Evolutionary conservation across 2,329 filamentous ascomycete genomes (phyloP).

Genomic region (Dactylellina leptospora): DNA sequence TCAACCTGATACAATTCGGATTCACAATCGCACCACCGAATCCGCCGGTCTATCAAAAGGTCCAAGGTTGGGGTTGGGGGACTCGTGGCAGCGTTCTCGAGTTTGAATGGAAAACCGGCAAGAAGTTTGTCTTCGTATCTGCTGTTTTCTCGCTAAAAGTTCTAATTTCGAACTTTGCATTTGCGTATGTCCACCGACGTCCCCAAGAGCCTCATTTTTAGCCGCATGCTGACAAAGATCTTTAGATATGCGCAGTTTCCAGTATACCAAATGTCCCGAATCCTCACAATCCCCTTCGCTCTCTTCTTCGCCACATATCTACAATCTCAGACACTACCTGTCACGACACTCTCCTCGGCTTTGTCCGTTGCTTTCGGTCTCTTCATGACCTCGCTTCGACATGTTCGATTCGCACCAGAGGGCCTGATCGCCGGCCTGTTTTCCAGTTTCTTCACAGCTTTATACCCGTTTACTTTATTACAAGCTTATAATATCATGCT

Average conservation of each 20-base stretch:
- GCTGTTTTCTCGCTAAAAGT: conserved; percentile 65
- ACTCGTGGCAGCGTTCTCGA: conserved; percentile 67
- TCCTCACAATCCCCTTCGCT: conserved; percentile 65
- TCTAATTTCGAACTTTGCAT: conserved; percentile 66
- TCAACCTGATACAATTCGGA: conserved; percentile 62
- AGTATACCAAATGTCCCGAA: conserved; percentile 66
- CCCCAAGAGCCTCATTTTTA: neutral
- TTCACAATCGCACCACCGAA: conserved; percentile 61
- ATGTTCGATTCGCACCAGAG: conserved; percentile 65
- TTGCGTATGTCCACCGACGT: conserved; percentile 61
- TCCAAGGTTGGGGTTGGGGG: conserved; percentile 63
- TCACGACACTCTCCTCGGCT: conserved; percentile 64
- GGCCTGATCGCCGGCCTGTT: conserved; percentile 66
- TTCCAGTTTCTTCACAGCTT: conserved; percentile 65
- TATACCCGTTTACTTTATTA: conserved; percentile 65
- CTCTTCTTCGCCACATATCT: conserved; percentile 64
- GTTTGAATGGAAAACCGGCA: conserved; percentile 64
- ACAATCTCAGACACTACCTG: conserved; percentile 63
- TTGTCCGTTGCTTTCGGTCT: conserved; percentile 66
- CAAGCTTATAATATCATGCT: conserved; percentile 65
- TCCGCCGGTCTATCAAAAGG: conserved; percentile 53
- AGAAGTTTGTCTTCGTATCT: conserved; percentile 64
- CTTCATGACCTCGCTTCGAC: conserved; percentile 63
- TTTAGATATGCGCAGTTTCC: conserved; percentile 64
- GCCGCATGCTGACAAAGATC: neutral